phyloP scores from a whole-genome alignment of 2,329 filamentous ascomycete genomes.

The Verticillium albo-atrum region DNA sequence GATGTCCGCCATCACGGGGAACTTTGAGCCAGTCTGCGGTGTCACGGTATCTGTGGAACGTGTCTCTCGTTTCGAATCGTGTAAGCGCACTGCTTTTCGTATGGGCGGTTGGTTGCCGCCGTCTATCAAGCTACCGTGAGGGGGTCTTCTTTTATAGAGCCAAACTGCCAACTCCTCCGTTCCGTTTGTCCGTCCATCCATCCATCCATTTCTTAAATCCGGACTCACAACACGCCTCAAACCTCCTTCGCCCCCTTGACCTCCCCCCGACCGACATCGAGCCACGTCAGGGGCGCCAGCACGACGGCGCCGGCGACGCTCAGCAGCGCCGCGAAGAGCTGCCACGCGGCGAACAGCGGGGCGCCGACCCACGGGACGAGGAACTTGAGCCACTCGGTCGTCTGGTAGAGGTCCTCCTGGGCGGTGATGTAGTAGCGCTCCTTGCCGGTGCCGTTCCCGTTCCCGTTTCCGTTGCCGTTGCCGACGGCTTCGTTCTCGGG shows the following conservation, averaged over 20 bases:
- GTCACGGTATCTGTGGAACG: no score
- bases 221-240: no score
- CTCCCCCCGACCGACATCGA: not conserved
- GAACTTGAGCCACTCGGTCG: slow-evolving; percentile 72
- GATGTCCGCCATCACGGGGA: not conserved
- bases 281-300: slow-evolving; percentile 7
- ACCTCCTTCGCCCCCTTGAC: not conserved
- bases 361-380: slow-evolving; percentile 55
- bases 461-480: not conserved
- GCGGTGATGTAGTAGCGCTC: slow-evolving; percentile 64
- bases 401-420: slow-evolving; percentile 81
- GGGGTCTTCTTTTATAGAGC: no score
- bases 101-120: no score
- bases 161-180: not conserved
- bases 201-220: no score
- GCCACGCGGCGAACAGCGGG: slow-evolving; percentile 52
- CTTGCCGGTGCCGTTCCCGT: slow-evolving; percentile 5
- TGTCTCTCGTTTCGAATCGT: no score
- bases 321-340: slow-evolving; percentile 58
- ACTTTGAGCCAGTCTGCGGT: no score
- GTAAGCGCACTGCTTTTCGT: no score
- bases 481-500: slow-evolving; percentile 10
- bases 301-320: slow-evolving; percentile 50
- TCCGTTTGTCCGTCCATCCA: no score
- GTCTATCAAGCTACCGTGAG: no score